Base-by-base conservation (phyloP, 2,329 filamentous ascomycete species). In the Stagonosporopsis chrysanthemi region DNA sequence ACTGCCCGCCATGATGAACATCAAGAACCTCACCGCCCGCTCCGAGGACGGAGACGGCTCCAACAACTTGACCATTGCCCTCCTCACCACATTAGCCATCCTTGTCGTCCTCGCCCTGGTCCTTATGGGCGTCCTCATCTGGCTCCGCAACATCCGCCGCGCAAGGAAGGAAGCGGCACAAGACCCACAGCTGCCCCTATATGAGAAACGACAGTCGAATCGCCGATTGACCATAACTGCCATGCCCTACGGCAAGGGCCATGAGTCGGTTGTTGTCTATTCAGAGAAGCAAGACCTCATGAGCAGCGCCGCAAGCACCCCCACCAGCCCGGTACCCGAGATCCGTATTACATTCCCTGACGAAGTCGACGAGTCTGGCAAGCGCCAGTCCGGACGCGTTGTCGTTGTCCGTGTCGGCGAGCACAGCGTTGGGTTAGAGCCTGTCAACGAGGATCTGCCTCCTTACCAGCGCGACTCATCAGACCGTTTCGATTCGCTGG, bases 261-360 rank as follows among this genome's bases (percentile, higher is more conserved):
- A 87, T 52, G 91, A 91, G 56, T 84, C 84, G 60, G 83, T 95
- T 65, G 84, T 92, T 60, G 86, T 95, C 69, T 90, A 92, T 75
- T 87, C 90, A 69, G 88, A 91, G 76, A 92, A 95, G 78, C 87
- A 89, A 73, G 87, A 87, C 64, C 88, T 96, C 79, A 86, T 94
- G 65, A 84, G 88, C 63, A 90, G 90, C 78, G 90, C 90, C 29
- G 82, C 84, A 58, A 89, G 87, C 62, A 89, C 91, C 15, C 90
- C 93, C 22, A 82, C 89, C 68, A 91, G 86, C 77, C 89, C 90
- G 65, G 85, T 98, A 26, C 95, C 95, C 19, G 91, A 98, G 80
- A 99, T 99, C 71, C 92, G 93, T 78, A 97, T 99, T 77, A 98
- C 95, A 33, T 98, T 99, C 82, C 95, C 95, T 15, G 91, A 96